Evolutionary conservation across 768 basidiomycete species (phyloP).

Genomic region (Phylloporus sp.): DNA sequence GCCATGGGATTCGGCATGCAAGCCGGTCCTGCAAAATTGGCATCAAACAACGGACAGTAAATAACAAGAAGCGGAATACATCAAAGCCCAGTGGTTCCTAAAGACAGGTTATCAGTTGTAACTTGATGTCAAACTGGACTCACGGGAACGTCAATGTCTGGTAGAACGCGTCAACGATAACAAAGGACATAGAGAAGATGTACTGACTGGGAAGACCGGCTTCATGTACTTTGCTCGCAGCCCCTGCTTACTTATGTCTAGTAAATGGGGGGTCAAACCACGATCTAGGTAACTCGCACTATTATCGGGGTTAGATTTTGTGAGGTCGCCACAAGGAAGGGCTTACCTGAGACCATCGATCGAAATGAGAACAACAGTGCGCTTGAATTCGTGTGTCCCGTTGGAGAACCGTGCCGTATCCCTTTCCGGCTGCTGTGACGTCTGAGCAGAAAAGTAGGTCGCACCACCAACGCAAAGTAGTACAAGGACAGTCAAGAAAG

Average conservation of each 20-base stretch:
- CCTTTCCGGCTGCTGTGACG: conserved; percentile 1
- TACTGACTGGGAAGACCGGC: conserved; percentile 83
- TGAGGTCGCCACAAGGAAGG: not conserved
- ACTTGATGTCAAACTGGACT: conserved; percentile 30
- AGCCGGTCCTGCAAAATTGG: conserved; percentile 67
- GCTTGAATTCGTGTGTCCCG: conserved; percentile 78
- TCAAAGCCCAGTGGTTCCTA: conserved; percentile 87
- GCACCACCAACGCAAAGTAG: conserved; percentile 13
- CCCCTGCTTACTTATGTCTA: conserved; percentile 77
- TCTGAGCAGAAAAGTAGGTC: conserved; percentile 3
- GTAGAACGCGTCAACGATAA: conserved; percentile 3
- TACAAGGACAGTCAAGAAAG: conserved; percentile 11
- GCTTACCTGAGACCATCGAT: conserved; percentile 79
- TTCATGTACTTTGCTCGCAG: conserved; percentile 84
- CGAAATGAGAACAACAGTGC: conserved; percentile 79
- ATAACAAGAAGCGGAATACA: conserved; percentile 43
- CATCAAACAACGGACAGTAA: not conserved
- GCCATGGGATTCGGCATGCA: conserved; percentile 87
- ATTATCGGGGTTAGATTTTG: conserved; percentile 5
- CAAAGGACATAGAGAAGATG: conserved; percentile 13
- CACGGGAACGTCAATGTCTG: conserved; percentile 90
- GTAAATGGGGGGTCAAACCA: conserved; percentile 78
- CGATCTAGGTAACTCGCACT: conserved; percentile 88
- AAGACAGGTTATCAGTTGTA: not conserved
- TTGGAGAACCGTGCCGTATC: conserved; percentile 51